Conservation (phyloP, 768 basidiomycete genomes). For the Boletus rex-veris region DNA sequence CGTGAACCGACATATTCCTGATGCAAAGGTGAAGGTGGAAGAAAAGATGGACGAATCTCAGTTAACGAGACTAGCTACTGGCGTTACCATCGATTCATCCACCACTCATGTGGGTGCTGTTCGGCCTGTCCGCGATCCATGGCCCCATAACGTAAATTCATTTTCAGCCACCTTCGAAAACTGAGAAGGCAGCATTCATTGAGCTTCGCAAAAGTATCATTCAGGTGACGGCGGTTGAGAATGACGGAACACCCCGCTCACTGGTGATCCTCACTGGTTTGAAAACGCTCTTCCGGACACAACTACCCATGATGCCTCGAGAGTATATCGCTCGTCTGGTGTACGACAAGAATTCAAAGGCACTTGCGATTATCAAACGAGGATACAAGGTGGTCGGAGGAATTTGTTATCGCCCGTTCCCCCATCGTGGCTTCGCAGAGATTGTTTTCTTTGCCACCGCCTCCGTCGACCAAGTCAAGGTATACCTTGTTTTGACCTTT, state of each 20-base stretch:
- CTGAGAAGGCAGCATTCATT: constrained; percentile 74
- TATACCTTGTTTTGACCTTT: constrained; percentile 31
- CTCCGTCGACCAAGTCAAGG: constrained; percentile 96
- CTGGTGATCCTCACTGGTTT: constrained; percentile 88
- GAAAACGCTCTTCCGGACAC: constrained; percentile 95
- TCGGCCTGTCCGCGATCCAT: background rate
- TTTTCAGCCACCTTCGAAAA: constrained; percentile 49
- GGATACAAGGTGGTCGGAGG: constrained; percentile 97
- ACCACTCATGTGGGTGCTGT: constrained; percentile 44
- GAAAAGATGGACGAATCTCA: constrained; percentile 79
- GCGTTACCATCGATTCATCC: constrained; percentile 66
- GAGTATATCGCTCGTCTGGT: constrained; percentile 98
- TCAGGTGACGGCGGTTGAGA: constrained; percentile 77
- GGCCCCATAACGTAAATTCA: background rate
- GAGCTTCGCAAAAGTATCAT: constrained; percentile 85
- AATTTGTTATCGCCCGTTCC: constrained; percentile 95
- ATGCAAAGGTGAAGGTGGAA: constrained; percentile 63
- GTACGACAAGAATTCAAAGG: constrained; percentile 88
- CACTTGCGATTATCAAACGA: constrained; percentile 90
- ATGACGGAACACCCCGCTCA: constrained; percentile 72
- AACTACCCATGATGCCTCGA: constrained; percentile 97
- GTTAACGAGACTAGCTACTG: constrained; percentile 71
- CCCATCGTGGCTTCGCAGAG: constrained; percentile 92
- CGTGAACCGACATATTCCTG: constrained; percentile 47
- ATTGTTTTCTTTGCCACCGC: constrained; percentile 99